Evolutionary conservation across 225 moss, liverwort and hornwort species (phyloP).

Genomic region (Bryoerythrophyllum caledonicum): DNA sequence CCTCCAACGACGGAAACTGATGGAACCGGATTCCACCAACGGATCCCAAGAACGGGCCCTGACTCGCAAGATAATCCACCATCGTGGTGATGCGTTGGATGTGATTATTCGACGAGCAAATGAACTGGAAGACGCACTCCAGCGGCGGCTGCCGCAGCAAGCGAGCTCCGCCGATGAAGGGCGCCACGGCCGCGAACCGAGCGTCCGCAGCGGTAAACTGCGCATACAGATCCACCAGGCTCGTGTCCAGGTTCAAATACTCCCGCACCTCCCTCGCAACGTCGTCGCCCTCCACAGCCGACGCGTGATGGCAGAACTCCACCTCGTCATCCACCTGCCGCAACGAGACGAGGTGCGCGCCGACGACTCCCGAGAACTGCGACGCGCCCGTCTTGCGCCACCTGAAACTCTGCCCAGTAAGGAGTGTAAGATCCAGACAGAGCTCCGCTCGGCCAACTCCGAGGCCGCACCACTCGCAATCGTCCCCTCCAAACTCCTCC

Average conservation of each 20-base stretch:
- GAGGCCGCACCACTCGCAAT: slow-evolving; percentile 61
- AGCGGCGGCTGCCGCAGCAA: slow-evolving; percentile 81
- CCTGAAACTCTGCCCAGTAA: slow-evolving; percentile 84
- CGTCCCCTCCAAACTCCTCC: slow-evolving; percentile 23
- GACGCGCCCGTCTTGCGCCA: slow-evolving; percentile 74
- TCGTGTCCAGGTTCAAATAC: slow-evolving; percentile 75
- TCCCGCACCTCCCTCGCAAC: slow-evolving; percentile 70
- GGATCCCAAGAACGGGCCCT: slow-evolving; percentile 66
- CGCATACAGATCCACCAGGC: slow-evolving; percentile 66
- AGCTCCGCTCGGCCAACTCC: slow-evolving; percentile 75
- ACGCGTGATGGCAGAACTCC: slow-evolving; percentile 67
- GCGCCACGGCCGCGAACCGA: slow-evolving; percentile 95
- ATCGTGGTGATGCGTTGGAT: slow-evolving; percentile 90
- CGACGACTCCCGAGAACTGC: slow-evolving; percentile 83
- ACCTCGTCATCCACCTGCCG: slow-evolving; percentile 66
- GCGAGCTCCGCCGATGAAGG: slow-evolving; percentile 83
- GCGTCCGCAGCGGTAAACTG: slow-evolving; percentile 72
- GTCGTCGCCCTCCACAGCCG: slow-evolving; percentile 24
- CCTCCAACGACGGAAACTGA: slow-evolving; percentile 76
- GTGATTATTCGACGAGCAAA: slow-evolving; percentile 98
- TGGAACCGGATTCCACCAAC: slow-evolving; percentile 75
- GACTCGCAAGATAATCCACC: slow-evolving; percentile 79
- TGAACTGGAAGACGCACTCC: slow-evolving; percentile 92
- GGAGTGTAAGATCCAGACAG: slow-evolving; percentile 76
- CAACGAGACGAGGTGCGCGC: slow-evolving; percentile 70